Percentiles rank a stretch among this genome's conserved stretches.
phyloP scores from a whole-genome alignment of 2,329 filamentous ascomycete genomes.

The Ceratocystis albifundus region DNA sequence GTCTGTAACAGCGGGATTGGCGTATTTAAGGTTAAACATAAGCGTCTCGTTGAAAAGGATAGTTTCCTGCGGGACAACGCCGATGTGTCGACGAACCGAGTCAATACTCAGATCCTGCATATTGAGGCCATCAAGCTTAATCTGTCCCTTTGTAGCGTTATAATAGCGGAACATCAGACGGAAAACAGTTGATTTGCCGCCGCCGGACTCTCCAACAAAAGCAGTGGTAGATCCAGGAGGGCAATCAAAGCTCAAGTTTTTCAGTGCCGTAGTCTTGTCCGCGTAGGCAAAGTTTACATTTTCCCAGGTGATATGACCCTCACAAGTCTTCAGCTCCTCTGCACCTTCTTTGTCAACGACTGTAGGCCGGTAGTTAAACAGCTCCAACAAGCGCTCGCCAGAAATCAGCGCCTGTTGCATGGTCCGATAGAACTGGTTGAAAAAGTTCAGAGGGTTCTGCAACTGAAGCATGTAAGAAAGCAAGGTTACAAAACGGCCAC shows the following conservation, averaged over 20 bases:
- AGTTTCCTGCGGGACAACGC: constrained; percentile 93
- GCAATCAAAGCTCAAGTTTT: constrained; percentile 75
- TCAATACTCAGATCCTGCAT: constrained; percentile 83
- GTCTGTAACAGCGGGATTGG: constrained; percentile 67
- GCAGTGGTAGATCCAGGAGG: constrained; percentile 85
- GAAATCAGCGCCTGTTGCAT: constrained; percentile 97
- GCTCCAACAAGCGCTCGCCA: constrained; percentile 82
- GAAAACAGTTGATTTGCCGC: constrained; percentile 94
- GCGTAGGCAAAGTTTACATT: constrained; percentile 90
- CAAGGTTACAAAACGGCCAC: constrained; percentile 61
- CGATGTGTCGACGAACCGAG: constrained; percentile 81
- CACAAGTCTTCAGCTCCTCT: constrained; percentile 51
- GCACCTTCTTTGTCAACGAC: constrained; percentile 68
- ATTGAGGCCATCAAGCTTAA: constrained; percentile 73
- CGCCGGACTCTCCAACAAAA: constrained; percentile 90
- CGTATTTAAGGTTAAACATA: constrained; percentile 91
- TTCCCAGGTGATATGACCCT: constrained; percentile 75
- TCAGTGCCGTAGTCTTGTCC: constrained; percentile 68
- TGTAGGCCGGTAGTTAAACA: constrained; percentile 92
- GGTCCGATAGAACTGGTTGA: constrained; percentile 89
- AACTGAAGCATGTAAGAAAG: constrained; percentile 70
- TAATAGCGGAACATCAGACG: constrained; percentile 94
- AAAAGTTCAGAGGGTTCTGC: constrained; percentile 72
- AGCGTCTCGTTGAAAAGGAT: constrained; percentile 88
- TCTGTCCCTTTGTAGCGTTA: constrained; percentile 67